These are phyloP conservation scores for Eremothecium sinecaudum DNA, from an alignment of 1,139 yeast species.

Conservation along the genomic window DNA sequence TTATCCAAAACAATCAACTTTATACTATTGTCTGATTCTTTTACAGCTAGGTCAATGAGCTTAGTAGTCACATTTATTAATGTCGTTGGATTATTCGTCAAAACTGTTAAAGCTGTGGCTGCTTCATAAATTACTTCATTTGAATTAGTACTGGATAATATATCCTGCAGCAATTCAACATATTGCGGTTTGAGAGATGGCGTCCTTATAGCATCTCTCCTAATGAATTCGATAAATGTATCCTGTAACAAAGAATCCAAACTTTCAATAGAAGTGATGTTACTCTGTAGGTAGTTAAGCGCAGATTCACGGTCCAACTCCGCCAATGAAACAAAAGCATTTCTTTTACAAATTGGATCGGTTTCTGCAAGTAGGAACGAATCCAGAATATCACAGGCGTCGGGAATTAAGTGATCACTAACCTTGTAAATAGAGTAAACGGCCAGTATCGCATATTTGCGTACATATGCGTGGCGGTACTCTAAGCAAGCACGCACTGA, in stretches of 20 bases:
- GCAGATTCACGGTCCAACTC: slow-evolving; percentile 81
- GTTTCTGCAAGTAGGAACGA: slow-evolving; percentile 71
- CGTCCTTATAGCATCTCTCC: slow-evolving; percentile 62
- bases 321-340: slow-evolving; percentile 85
- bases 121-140: slow-evolving; percentile 88
- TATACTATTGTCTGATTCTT: slow-evolving; percentile 88
- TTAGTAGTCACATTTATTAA: slow-evolving; percentile 71
- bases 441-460: slow-evolving; percentile 94
- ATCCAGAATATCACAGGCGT: slow-evolving; percentile 77
- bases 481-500: slow-evolving; percentile 84
- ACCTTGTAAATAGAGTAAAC: slow-evolving; percentile 74
- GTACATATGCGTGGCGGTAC: slow-evolving; percentile 95
- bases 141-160: slow-evolving; percentile 59
- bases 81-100: slow-evolving; percentile 60
- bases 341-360: slow-evolving; percentile 91
- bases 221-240: slow-evolving; percentile 83
- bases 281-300: slow-evolving; percentile 67
- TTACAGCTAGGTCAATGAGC: slow-evolving; percentile 79
- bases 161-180: slow-evolving; percentile 59
- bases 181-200: slow-evolving; percentile 64
- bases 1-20: slow-evolving; percentile 86
- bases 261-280: slow-evolving; percentile 51
- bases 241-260: slow-evolving; percentile 81
- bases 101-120: slow-evolving; percentile 69
- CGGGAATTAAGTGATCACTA: slow-evolving; percentile 83